Evolutionary conservation across 352 stramenopile genomes (phyloP), one percentile per base, ranked within the genome.

Genomic region (Globisporangium radiosum): DNA sequence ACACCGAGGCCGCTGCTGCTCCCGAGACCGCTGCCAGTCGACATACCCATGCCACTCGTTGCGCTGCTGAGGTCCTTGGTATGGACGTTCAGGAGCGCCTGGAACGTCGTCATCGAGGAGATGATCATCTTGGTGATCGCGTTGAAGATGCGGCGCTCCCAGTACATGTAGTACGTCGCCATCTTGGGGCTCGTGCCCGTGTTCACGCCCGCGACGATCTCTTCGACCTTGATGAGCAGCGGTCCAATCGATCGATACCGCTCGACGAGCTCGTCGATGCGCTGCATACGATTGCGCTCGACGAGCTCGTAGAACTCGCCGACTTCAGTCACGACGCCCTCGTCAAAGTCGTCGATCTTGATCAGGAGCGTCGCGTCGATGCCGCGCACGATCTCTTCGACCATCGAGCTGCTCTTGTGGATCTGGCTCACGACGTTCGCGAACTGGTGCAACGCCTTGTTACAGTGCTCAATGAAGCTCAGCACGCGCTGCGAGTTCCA

Each of bases 401-500:
- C 96, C 89, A 98, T 98, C 54, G 94, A 93, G 56, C 83, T 92
- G 63, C 81, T 96, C 65, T 98, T 98, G 67, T 98, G 92, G 25
- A 98, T 94, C 65, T 98, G 92, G 25, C 73, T 88, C 8, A 98
- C 88, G 7, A 98, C 75, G 57, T 95, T 97, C 1, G 81, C 78
- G 65, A 98, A 98, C 62, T 97, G 88, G 55, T 96, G 96, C 4
- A 98, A 66, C 0, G 92, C 84, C 59, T 96, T 96, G 60, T 94
- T 93, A 64, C 87, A 95, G 52, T 89, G 85, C 49, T 98, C 93
- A 45, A 98, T 97, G 66, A 98, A 98, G 43, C 82, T 92, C 19
- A 94, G 61, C n/a, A 98, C 95, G 37, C 95, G 93, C 69, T 98
- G 94, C 4, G 93, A 98, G 59, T 97, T 98, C 95, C 95, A 98